Base-by-base conservation (phyloP, 306 rosid genomes). In the Ziziphus jujuba region DNA sequence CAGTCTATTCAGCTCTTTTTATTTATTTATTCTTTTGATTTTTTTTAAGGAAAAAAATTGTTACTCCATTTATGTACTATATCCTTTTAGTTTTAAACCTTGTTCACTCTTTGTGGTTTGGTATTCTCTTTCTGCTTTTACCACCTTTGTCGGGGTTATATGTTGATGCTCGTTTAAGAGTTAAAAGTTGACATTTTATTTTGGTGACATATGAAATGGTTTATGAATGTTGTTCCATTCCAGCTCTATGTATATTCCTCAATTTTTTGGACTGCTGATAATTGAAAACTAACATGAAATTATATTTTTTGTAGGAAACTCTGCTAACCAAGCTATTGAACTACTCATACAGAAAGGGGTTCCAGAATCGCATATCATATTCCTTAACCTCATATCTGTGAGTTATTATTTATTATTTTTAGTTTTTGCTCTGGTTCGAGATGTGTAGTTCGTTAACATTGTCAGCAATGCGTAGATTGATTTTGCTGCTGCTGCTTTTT, bases 301-400 rank as follows among this genome's bases (percentile, higher is more conserved):
- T 61, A 57, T 71, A n/a, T 78, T 22, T 40, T 67, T 62, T 85
- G 77, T 38, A 87, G 97, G 98, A 59, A 93, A 93, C 79, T 90
- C 98, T 59, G 98, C 98, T 36, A 90, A 86, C 82, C 98, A 93
- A 69, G 98, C 98, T 51, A 93, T 93, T 74, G 97, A 93, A 59
- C 80, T 93, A 49, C 96, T 93, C 72, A 79, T 93, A 63, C 90
- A 83, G 72, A 90, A 93, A 77, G 99, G 99, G 65, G 98, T 93
- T 78, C 98, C 98, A 10, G 96, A 93, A 83, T 72, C 88, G 16
- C 90, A 88, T 84, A 90, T 93, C 40, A 93, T 90, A 86, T 93
- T 93, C 72, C 85, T 93, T 61, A 93, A 90, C 82, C 90, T 90
- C 63, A 88, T 88, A 54, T 93, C 98, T 65, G 98, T 93, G 82